A percentile compares a stretch with the other conserved stretches of the same genome.
Evolutionary conservation across 192 early-diverging fungal genomes (phyloP).

Genomic region (Backusella sp.): DNA sequence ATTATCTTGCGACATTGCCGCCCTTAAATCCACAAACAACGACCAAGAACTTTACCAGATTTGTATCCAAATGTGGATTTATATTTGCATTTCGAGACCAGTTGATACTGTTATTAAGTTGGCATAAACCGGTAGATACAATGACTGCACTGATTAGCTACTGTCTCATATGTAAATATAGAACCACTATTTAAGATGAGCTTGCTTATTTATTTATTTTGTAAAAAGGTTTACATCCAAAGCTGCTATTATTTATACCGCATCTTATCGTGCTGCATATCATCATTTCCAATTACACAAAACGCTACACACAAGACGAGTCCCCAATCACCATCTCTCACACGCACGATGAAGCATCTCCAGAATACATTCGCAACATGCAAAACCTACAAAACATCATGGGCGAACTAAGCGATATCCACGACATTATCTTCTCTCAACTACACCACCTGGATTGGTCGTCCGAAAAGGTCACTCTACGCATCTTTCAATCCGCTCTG

Average conservation of each 20-base stretch:
- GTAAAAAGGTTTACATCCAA: conserved; percentile 7
- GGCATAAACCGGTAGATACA: conserved; percentile 70
- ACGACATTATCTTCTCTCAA: conserved; percentile 42
- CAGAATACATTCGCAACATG: conserved; percentile 67
- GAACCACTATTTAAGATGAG: background rate
- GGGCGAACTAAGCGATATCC: conserved; percentile 54
- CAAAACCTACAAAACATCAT: conserved; percentile 80
- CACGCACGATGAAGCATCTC: conserved; percentile 34
- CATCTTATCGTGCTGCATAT: background rate
- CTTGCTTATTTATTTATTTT: background rate
- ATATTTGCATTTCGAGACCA: conserved; percentile 63
- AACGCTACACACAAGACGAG: background rate
- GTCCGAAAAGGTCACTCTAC: conserved; percentile 40
- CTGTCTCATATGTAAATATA: conserved; percentile 48
- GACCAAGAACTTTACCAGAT: conserved; percentile 66
- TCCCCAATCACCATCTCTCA: background rate
- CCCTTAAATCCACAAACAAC: conserved; percentile 63
- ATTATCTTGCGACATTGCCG: conserved; percentile 24
- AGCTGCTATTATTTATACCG: conserved; percentile 10
- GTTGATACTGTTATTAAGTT: conserved; percentile 60
- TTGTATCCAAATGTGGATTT: conserved; percentile 62
- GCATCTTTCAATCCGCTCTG: conserved; percentile 41
- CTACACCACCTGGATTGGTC: conserved; percentile 51
- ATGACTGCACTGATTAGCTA: conserved; percentile 47
- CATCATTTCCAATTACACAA: background rate